A percentile compares a stretch with the other conserved stretches of the same genome.
Evolutionary conservation across 345 rosid genomes (phyloP).

Genomic region (Eucalyptus cloeziana): DNA sequence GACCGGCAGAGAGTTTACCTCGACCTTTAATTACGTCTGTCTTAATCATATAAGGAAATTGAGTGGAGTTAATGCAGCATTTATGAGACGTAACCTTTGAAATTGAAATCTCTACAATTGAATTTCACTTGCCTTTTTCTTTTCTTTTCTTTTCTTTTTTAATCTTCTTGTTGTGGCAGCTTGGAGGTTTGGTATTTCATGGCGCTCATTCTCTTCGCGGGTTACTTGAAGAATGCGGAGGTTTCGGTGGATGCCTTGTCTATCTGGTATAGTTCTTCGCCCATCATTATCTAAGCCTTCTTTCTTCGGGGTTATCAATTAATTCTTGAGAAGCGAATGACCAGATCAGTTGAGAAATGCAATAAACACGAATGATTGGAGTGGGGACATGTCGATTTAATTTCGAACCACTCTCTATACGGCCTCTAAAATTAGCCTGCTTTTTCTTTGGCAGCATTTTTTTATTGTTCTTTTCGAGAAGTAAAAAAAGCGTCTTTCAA

Average conservation of each 20-base stretch:
- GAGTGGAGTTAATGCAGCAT: background rate
- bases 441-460: background rate
- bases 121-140: background rate
- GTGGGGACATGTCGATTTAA: background rate
- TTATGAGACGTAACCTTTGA: background rate
- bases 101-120: background rate
- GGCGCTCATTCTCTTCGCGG: conserved; percentile 72
- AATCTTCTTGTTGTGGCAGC: conserved; percentile 10
- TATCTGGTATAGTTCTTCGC: conserved; percentile 35
- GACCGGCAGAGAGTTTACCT: background rate
- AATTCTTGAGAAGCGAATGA: background rate
- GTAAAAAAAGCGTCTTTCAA: background rate
- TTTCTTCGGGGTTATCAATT: background rate
- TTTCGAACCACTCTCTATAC: background rate
- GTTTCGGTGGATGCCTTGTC: conserved; percentile 67
- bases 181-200: conserved; percentile 77
- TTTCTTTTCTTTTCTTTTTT: background rate
- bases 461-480: background rate
- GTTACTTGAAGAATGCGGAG: conserved; percentile 63
- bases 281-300: background rate
- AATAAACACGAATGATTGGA: background rate
- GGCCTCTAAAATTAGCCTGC: background rate
- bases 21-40: background rate
- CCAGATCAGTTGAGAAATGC: background rate
- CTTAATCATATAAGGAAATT: background rate